Evolutionary conservation across 2,329 filamentous ascomycete genomes (phyloP), one percentile per base, ranked within the genome.

Genomic region (Diaporthe caulivora): DNA sequence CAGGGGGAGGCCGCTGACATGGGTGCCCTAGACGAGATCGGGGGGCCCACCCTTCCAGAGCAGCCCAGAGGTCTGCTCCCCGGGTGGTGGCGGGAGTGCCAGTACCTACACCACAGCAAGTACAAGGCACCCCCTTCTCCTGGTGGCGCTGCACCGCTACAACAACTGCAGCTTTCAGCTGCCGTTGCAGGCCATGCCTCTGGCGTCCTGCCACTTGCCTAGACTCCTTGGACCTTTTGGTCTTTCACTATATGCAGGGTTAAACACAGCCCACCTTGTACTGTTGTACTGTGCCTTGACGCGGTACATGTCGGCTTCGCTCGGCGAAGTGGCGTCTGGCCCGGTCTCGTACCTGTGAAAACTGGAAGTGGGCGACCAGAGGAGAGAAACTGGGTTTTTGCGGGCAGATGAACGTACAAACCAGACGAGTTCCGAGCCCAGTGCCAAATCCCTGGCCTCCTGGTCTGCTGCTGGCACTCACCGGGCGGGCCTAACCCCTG

Each of bases 131-230:
- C 40, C 69, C 34, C 55, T 42, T 34, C 60, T 34, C 60, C 53
- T 51, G 71, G 79, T 78, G 79, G 77, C 78, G 78, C 77, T 79
- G 78, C 79, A 80, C 75, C 78, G 71, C 78, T 77, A 77, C 75
- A 58, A 31, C 53, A 75, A 65, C 76, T 80, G 80, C 79, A 79
- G 76, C 76, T 80, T 81, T 82, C 80, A 81, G 80, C 80, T 82
- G 75, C 75, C 76, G 74, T 78, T 71, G 79, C 78, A 78, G 77
- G 76, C 76, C 75, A 71, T 74, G 58, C 72, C 67, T 74, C 76
- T 70, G 42, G 62, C 44, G 26, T 26, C 55, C 74, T 77, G 72
- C 78, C 76, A 80, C 80, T 78, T 78, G 80, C 76, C 78, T 78
- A 76, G 37, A 54, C 75, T 75, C 67, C 71, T 76, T 75, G 77